phyloP scores from a whole-genome alignment of 352 stramenopile genomes.

The Phytophthora megakarya region DNA sequence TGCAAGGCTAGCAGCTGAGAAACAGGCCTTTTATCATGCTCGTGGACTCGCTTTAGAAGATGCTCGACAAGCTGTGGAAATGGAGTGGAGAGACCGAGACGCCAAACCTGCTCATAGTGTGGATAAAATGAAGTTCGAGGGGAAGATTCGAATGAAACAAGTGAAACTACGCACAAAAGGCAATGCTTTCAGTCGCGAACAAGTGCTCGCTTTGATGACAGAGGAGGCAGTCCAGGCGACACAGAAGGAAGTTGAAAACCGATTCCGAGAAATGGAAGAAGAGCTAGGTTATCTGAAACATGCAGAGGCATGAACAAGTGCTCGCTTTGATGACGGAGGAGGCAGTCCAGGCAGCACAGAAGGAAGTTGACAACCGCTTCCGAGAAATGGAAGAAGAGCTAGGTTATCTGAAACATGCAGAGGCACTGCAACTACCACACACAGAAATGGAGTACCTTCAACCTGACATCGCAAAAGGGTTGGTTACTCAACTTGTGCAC shows the following conservation, averaged over 20 bases:
- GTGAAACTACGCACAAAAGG: slow-evolving; percentile 90
- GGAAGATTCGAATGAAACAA: slow-evolving; percentile 93
- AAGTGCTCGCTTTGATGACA: slow-evolving; percentile 81
- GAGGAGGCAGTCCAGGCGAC: slow-evolving; percentile 83
- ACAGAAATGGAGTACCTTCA: slow-evolving; percentile 63
- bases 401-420: slow-evolving; percentile 60
- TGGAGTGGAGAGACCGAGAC: slow-evolving; percentile 80
- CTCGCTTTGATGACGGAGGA: slow-evolving; percentile 85
- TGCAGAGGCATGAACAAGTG: slow-evolving; percentile 68
- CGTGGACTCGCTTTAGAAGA: slow-evolving; percentile 78
- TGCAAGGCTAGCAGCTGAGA: slow-evolving; percentile 74
- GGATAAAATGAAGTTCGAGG: slow-evolving; percentile 94
- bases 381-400: slow-evolving; percentile 89
- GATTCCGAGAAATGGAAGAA: slow-evolving; percentile 89
- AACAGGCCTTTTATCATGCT: slow-evolving; percentile 91
- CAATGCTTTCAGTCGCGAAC: slow-evolving; percentile 72
- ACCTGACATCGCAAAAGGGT: slow-evolving; percentile 65
- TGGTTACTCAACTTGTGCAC: slow-evolving; percentile 59
- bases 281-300: slow-evolving; percentile 75
- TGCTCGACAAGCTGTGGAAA: slow-evolving; percentile 53
- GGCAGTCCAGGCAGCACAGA: slow-evolving; percentile 74
- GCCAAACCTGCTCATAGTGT: slow-evolving; percentile 70
- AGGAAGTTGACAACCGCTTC: slow-evolving; percentile 84
- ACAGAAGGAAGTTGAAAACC: slow-evolving; percentile 82
- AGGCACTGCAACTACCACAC: slow-evolving; percentile 48